Base-by-base conservation (phyloP, 164 flowering plant species). In the Magnolia officinalis region DNA sequence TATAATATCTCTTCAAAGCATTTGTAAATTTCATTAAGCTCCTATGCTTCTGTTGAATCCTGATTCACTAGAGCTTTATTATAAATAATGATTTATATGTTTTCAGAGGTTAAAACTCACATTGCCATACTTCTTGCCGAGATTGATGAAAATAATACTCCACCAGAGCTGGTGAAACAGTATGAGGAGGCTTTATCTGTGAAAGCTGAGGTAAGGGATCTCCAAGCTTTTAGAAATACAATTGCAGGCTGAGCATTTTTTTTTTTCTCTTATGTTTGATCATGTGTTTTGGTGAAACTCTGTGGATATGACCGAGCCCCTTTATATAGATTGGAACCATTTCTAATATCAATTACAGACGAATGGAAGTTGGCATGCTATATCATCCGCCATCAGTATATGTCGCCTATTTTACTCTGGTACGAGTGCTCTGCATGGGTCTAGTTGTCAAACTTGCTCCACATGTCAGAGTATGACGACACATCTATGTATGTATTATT, bases 111-210 rank as follows among this genome's bases (percentile, higher is more conserved):
- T 69, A 88, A 87, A 82, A 85, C 67, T 74, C 98, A 90, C 13
- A 82, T 86, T 81, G 69, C 96, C 2, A 64, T 95, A 21, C 76
- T 95, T 50, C 97, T 90, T 73, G 98, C 95, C 67, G 97, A 93
- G 81, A 70, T 80, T 64, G 98, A 95, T 77, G 24, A 87, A 0
- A 20, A 74, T 11, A 20, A 74, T 16, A 81, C 90, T 71, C 98
- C 98, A 55, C 95, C 92, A 4, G 90, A 81, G 73, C 89, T 89
- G n/a, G 13, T 93, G 75, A 90, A 90, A 79, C 84, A 89, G 80
- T 92, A 89, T 83, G 95, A 84, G 70, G 91, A 86, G 79, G 72
- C 80, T 72, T 82, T 94, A 72, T 78, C 83, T 63, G 77, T 87
- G 0, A 92, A 88, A 75, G 63, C 89, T 66, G 90, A 85, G 90